These are phyloP conservation scores for Acanthamoeba castellanii DNA, from an alignment of 208 protist species.

Conservation along the genomic window DNA sequence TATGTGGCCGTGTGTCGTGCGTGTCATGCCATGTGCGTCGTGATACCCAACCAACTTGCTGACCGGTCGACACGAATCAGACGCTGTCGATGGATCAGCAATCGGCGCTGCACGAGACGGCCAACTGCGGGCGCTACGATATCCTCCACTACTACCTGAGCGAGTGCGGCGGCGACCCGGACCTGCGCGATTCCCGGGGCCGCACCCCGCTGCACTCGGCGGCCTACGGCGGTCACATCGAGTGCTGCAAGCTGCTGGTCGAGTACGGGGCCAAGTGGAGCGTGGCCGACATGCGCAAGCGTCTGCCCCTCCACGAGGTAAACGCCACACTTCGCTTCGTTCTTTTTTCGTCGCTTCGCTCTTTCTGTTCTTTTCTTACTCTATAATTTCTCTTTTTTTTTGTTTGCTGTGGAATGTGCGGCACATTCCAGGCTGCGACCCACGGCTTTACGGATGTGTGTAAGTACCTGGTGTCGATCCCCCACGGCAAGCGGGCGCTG, in stretches of 20 bases:
- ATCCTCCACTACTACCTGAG: constrained; percentile 26
- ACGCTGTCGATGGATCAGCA: constrained; percentile 44
- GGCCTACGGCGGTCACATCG: constrained; percentile 15
- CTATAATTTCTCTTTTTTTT: not conserved
- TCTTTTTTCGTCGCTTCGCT: not conserved
- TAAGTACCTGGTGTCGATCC: not conserved
- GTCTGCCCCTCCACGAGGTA: constrained; percentile 17
- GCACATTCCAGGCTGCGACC: constrained; percentile 14
- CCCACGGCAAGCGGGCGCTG: constrained; percentile 3
- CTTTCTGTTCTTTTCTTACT: not conserved
- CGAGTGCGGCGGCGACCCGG: constrained; percentile 19
- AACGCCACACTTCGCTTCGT: too few species aligned
- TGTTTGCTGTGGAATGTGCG: not conserved
- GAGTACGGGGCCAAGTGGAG: not conserved
- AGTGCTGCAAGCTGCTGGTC: constrained; percentile 51
- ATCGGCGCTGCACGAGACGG: constrained; percentile 49
- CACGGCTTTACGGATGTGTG: constrained; percentile 53
- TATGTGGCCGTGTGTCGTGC: not conserved
- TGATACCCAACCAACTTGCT: not conserved
- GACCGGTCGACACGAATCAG: not conserved
- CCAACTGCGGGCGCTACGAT: constrained; percentile 27
- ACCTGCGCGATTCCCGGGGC: constrained; percentile 36
- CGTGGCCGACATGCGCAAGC: constrained; percentile 18
- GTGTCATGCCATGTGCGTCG: not conserved
- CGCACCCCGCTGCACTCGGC: constrained; percentile 41